phyloP scores from a whole-genome alignment of 768 basidiomycete genomes.

The Hericium alpestre region DNA sequence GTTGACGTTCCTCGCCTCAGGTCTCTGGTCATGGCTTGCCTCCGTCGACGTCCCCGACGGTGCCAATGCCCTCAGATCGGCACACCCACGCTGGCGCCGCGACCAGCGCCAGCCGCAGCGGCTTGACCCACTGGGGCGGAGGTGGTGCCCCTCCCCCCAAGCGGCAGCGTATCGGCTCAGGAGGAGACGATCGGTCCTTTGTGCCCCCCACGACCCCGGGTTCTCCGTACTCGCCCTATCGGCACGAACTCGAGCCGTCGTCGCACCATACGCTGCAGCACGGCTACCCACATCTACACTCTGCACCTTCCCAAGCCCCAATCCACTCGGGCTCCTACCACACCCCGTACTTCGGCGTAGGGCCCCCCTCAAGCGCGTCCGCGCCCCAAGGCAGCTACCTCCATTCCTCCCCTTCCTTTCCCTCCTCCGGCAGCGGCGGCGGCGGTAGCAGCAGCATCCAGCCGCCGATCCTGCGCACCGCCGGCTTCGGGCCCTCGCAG shows the following conservation, averaged over 20 bases:
- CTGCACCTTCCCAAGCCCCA: background rate
- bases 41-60: slow-evolving; percentile 12
- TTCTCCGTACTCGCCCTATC: slow-evolving; percentile 3
- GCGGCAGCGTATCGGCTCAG: slow-evolving; percentile 1
- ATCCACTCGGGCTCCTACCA: background rate
- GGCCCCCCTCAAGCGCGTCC: background rate
- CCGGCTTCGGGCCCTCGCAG: background rate
- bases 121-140: slow-evolving; percentile 3
- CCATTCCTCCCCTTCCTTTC: background rate
- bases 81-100: slow-evolving; percentile 8
- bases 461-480: background rate
- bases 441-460: background rate
- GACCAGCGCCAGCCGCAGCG: slow-evolving; percentile 10
- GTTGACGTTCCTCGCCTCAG: background rate
- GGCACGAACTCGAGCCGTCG: background rate
- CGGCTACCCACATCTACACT: background rate
- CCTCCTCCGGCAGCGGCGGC: background rate
- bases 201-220: background rate
- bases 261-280: background rate
- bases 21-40: slow-evolving; percentile 10
- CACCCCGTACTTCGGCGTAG: background rate
- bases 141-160: slow-evolving; percentile 5
- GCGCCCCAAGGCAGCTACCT: background rate
- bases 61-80: slow-evolving; percentile 21
- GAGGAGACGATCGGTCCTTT: background rate